Evolutionary conservation across 192 early-diverging fungal genomes (phyloP), one percentile per base, ranked within the genome.

Genomic region (Geranomyces variabilis): DNA sequence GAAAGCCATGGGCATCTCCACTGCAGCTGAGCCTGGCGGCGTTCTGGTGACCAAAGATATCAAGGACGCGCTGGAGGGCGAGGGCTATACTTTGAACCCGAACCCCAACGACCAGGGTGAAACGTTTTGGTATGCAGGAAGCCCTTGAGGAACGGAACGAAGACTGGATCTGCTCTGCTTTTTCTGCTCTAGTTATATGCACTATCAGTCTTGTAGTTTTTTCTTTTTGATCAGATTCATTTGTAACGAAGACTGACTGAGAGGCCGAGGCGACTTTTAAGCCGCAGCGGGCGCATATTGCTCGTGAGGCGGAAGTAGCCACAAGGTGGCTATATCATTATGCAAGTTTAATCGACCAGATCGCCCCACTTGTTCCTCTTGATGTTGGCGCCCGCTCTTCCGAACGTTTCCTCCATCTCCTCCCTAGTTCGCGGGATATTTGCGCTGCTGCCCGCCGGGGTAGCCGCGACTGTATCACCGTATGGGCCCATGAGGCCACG

Each of bases 371-470:
- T 36, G 49, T 75, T 75, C 59, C 66, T 21, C 59, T 51, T 67
- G 0, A 75, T 57, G 3, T 58, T 12, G 7, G 56, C 46, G 6
- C 58, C 44, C 26, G 61, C 36, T 10, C 10, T 41, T 3, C 36
- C 36, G 17, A 75, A 19, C 10, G 43, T 19, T 5, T 53, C 57
- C 48, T 75, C 73, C 66, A 75, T 30, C 15, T 68, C 73, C 60
- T 75, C 73, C 44, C 73, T n/a, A 26, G 73, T 75, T 30, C 73
- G 48, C 24, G 73, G 73, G 15, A 75, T 72, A 55, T 31, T 22
- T 28, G 62, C 48, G 4, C 6, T 28, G 30, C n/a, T 64, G 46
- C 70, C 70, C 15, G 70, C 70, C 19, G 61, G 60, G 19, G 70
- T 72, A 1, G 70, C 70, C 9, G 70, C 70, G 5, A 72, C 70